Evolutionary conservation across 2,329 filamentous ascomycete species (phyloP), one percentile per base, ranked within the genome.

Genomic region (Fusarium sp.): DNA sequence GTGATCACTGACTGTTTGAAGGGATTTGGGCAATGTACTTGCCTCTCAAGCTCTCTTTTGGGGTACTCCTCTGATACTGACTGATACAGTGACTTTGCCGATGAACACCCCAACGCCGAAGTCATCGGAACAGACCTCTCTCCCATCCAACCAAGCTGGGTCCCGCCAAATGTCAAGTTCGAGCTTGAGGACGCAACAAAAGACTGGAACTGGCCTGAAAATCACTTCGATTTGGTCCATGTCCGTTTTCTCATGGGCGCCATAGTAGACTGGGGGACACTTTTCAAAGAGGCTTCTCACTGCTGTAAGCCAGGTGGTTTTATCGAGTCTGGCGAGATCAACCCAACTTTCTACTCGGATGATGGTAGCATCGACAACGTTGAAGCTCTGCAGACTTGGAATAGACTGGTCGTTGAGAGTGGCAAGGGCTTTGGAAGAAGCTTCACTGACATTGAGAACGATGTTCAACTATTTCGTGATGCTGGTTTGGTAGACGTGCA

Each of bases 401-500:
- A 60, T 28, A 11, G 6, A 39, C 20, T 60, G n/a, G 45, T 53
- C 2, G 9, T 24, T 7, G 35, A 54, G n/a, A 51, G 45, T 16
- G 28, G 45, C 1, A 54, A 41, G 6, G 47, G 28, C 5, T 60
- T 54, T 8, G 36, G 57, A 0, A 3, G 57, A 7, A 60, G 57
- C 11, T 60, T 60, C 1, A 39, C 48, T 13, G 35, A 50, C 1
- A 48, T 63, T 1, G 38, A 57, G 6, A 39, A 63, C 7, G 58
- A 53, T 0, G 16, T 63, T 11, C 28, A 56, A 8, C 20, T 54
- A 10, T 24, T 68, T 13, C 36, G 24, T 1, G 42, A 56, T 6
- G 67, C 63, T 22, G 58, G 63, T 6, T 39, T 70, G 13, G 50
- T 38, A 2, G 67, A 60, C 6, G 39, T 70, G 13, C 31, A 55